These are phyloP conservation scores for Pleurotus salmoneostramineus DNA, from an alignment of 768 basidiomycete species.

Conservation along the genomic window DNA sequence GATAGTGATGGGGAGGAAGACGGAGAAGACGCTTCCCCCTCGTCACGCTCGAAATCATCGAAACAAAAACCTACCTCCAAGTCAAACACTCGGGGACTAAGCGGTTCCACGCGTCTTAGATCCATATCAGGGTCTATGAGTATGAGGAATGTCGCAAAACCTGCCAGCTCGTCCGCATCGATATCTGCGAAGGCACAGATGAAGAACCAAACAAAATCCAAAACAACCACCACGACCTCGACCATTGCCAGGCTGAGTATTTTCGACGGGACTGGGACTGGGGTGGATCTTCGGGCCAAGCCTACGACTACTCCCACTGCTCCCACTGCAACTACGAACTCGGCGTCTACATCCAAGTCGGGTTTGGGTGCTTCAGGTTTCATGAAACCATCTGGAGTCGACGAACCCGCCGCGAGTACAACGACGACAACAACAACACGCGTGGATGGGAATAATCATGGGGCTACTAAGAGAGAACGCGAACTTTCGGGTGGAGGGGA, in stretches of 20 bases:
- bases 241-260: slow-evolving; percentile 41
- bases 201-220: no score
- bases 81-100: not conserved
- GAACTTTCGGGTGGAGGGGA: slow-evolving; percentile 10
- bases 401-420: no score
- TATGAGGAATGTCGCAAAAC: no score
- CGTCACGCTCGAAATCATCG: not conserved
- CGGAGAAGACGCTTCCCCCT: no score
- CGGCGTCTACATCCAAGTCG: no score
- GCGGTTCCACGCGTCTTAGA: slow-evolving; percentile 1
- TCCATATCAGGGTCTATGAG: slow-evolving; percentile 6
- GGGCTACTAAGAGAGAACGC: slow-evolving; percentile 25
- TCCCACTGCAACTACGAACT: no score
- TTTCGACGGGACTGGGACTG: slow-evolving; percentile 43
- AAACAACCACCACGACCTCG: no score
- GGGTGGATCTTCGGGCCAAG: slow-evolving; percentile 40
- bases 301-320: slow-evolving; percentile 11
- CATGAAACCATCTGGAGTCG: slow-evolving; percentile 56
- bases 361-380: no score
- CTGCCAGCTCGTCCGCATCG: not conserved
- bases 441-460: no score
- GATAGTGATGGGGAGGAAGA: no score
- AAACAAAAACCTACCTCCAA: not conserved
- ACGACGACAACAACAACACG: no score
- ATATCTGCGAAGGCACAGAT: slow-evolving; percentile 17